Conservation (phyloP, 1,284 basidiomycete genomes). For the Meripilus lineatus region DNA sequence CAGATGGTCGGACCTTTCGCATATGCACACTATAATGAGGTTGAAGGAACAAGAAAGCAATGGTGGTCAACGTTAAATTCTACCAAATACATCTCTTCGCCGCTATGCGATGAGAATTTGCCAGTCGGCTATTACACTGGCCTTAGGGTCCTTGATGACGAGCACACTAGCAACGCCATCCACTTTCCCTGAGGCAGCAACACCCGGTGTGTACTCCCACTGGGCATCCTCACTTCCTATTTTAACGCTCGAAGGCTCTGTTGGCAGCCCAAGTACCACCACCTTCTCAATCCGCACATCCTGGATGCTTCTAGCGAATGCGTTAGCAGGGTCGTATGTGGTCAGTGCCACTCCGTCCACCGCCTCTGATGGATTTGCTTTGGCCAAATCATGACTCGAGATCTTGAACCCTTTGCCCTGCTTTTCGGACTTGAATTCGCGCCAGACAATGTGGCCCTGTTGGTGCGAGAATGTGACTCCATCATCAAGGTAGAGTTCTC, state of each 20-base stretch:
- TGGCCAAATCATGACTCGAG: constrained; percentile 51
- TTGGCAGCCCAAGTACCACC: constrained; percentile 70
- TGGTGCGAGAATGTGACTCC: constrained; percentile 83
- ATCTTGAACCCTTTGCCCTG: constrained; percentile 39
- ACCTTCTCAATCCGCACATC: constrained; percentile 79
- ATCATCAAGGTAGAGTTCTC: constrained; percentile 95
- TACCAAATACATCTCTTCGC: too few species aligned
- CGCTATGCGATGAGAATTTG: constrained; percentile 43
- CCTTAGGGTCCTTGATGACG: constrained; percentile 75
- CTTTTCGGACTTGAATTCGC: constrained; percentile 61
- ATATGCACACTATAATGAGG: too few species aligned
- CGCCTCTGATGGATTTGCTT: constrained; percentile 37
- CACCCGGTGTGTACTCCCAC: constrained; percentile 53
- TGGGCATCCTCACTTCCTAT: constrained; percentile 43
- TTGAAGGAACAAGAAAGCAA: too few species aligned
- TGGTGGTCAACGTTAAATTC: too few species aligned
- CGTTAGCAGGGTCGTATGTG: constrained; percentile 53
- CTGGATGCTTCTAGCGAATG: constrained; percentile 61
- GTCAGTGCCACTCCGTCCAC: constrained; percentile 47
- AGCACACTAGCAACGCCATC: constrained; percentile 63
- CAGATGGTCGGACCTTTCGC: too few species aligned
- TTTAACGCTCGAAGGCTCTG: constrained; percentile 57
- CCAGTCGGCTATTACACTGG: constrained; percentile 70
- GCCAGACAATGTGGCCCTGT: constrained; percentile 81
- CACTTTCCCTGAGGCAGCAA: constrained; percentile 44